Percentiles rank a stretch among this genome's conserved stretches.
These are phyloP conservation scores for Tubosaeta brunneosetosa DNA, from an alignment of 768 basidiomycete genomes.

Conservation along the genomic window DNA sequence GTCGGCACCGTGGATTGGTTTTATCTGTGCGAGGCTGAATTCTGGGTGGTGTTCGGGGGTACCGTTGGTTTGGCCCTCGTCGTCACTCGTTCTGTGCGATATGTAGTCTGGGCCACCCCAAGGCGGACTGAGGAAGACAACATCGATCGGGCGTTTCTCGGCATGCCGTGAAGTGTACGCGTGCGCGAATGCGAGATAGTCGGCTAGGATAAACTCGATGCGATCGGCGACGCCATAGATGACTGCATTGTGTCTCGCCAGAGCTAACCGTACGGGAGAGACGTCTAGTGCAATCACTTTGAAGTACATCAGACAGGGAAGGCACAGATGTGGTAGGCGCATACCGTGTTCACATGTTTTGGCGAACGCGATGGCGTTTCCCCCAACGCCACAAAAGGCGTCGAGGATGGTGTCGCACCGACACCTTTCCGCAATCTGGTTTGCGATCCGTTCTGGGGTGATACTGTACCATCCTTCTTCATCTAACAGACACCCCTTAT, in stretches of 20 bases:
- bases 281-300: slow-evolving; percentile 92
- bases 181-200: slow-evolving; percentile 77
- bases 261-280: slow-evolving; percentile 75
- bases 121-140: slow-evolving; percentile 90
- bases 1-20: slow-evolving; percentile 77
- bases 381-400: slow-evolving; percentile 96
- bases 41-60: slow-evolving; percentile 37
- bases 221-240: slow-evolving; percentile 93
- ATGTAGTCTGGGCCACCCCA: slow-evolving; percentile 90
- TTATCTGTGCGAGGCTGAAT: slow-evolving; percentile 68
- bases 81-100: slow-evolving; percentile 12
- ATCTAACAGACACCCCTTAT: slow-evolving; percentile 81
- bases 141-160: slow-evolving; percentile 61
- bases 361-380: slow-evolving; percentile 96
- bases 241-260: slow-evolving; percentile 90
- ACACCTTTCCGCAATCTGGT: slow-evolving; percentile 91
- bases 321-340: slow-evolving; percentile 18
- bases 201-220: slow-evolving; percentile 89
- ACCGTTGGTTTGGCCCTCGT: not conserved
- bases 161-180: slow-evolving; percentile 37
- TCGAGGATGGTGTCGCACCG: slow-evolving; percentile 81
- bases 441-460: slow-evolving; percentile 89
- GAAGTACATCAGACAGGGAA: not conserved
- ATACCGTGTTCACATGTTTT: slow-evolving; percentile 90
- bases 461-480: slow-evolving; percentile 98